phyloP scores from a whole-genome alignment of 345 rosid genomes.

The Gossypium turneri region DNA sequence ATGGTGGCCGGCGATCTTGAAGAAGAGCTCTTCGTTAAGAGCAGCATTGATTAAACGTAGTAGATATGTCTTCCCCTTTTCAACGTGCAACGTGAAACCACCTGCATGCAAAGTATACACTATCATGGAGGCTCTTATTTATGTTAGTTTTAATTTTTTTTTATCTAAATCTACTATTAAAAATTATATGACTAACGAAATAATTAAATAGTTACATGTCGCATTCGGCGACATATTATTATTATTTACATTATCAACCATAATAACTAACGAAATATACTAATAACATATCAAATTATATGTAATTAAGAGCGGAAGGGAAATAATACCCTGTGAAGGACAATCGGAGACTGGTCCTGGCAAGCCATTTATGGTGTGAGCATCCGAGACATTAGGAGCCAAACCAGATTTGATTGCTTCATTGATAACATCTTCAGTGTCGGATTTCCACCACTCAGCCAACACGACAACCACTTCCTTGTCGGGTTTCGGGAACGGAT shows the following conservation, averaged over 20 bases:
- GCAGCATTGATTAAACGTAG: constrained; percentile 85
- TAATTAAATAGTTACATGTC: too few relatives aligned
- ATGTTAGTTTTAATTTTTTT: too few relatives aligned
- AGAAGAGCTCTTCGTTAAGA: constrained; percentile 93
- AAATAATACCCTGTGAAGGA: constrained; percentile 51
- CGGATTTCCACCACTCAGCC: constrained; percentile 98
- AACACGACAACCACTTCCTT: constrained; percentile 60
- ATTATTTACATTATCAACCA: too few relatives aligned
- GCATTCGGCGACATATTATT: too few relatives aligned
- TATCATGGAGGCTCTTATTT: too few relatives aligned
- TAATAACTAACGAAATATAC: too few relatives aligned
- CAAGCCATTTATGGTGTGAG: constrained; percentile 86
- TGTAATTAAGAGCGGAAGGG: neutral
- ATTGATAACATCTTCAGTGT: constrained; percentile 75
- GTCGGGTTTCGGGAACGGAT: constrained; percentile 83
- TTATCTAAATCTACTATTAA: too few relatives aligned
- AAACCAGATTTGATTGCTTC: constrained; percentile 75
- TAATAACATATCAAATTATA: too few relatives aligned
- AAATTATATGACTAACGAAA: fast-evolving
- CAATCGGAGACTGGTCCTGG: constrained; percentile 55
- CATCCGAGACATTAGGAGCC: constrained; percentile 87
- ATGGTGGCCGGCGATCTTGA: constrained; percentile 81
- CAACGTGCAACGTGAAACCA: constrained; percentile 56
- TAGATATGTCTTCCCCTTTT: constrained; percentile 66
- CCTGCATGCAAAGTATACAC: constrained; percentile 18